These are phyloP conservation scores for Pseudogymnoascus sp. DNA, from an alignment of 2,329 filamentous ascomycete genomes.

Conservation along the genomic window DNA sequence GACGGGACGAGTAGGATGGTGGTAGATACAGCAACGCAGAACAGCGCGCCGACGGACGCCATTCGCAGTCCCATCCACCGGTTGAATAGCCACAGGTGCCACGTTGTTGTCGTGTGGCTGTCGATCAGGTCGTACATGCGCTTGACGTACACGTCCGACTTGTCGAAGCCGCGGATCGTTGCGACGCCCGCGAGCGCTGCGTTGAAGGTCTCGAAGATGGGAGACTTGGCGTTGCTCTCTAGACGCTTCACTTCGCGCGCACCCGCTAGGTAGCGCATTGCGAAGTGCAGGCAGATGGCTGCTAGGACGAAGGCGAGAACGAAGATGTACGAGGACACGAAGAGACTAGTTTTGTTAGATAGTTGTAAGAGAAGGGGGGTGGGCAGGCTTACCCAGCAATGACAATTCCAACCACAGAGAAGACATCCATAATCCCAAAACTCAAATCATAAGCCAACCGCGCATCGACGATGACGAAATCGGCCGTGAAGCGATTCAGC, in stretches of 20 bases:
- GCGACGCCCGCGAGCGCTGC: conserved; percentile 64
- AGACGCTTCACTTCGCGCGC: conserved; percentile 70
- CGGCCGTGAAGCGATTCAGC: conserved; percentile 69
- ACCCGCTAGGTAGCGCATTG: conserved; percentile 56
- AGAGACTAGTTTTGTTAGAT: conserved; percentile 31
- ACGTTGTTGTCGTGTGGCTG: conserved; percentile 56
- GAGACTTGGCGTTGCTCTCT: conserved; percentile 69
- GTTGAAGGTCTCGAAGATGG: conserved; percentile 74
- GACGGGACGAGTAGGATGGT: conserved; percentile 54
- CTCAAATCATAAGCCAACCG: conserved; percentile 56
- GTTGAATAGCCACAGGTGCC: conserved; percentile 65
- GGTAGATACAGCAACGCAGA: conserved; percentile 57
- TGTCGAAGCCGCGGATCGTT: conserved; percentile 70
- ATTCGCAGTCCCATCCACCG: conserved; percentile 72
- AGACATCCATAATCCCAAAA: conserved; percentile 50
- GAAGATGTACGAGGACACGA: conserved; percentile 63
- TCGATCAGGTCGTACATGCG: conserved; percentile 66
- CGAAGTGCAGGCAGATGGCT: conserved; percentile 49
- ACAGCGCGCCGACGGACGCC: conserved; percentile 60
- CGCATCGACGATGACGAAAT: conserved; percentile 68
- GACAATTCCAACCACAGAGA: conserved; percentile 59
- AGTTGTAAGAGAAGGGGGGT: neutral
- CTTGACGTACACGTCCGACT: conserved; percentile 56
- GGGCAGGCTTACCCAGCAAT: conserved; percentile 43
- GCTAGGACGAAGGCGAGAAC: conserved; percentile 53